Conservation (phyloP, 768 basidiomycete species). For the Roridomyces roridus region DNA sequence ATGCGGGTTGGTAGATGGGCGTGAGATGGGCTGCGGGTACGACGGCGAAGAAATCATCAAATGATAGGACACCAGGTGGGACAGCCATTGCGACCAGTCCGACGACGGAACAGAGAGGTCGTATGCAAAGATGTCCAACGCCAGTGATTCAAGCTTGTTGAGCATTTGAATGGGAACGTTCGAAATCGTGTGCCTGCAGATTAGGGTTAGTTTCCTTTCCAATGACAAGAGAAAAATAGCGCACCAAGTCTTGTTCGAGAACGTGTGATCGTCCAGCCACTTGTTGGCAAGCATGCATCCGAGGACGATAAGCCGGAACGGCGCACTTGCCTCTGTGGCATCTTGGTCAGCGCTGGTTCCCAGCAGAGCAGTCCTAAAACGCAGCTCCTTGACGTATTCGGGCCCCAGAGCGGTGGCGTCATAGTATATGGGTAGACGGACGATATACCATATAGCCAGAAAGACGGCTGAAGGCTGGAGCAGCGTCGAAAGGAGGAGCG, state of each 20-base stretch:
- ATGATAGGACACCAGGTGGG: conserved; percentile 70
- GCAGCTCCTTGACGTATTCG: conserved; percentile 63
- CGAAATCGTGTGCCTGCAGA: conserved; percentile 77
- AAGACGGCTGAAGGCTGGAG: conserved; percentile 83
- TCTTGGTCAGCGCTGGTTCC: conserved; percentile 60
- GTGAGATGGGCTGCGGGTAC: conserved; percentile 77
- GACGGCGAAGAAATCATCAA: conserved; percentile 61
- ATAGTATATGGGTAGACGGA: conserved; percentile 74
- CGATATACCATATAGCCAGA: conserved; percentile 83
- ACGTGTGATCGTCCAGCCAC: conserved; percentile 89
- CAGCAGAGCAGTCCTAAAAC: conserved; percentile 69
- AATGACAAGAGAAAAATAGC: background rate
- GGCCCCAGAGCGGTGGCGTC: conserved; percentile 54
- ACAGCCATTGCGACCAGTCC: conserved; percentile 77
- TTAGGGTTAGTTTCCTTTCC: conserved; percentile 9
- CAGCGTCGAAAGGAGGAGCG: conserved; percentile 77
- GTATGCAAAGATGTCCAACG: conserved; percentile 73
- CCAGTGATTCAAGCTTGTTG: conserved; percentile 74
- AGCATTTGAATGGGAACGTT: conserved; percentile 72
- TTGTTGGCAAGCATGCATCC: conserved; percentile 90
- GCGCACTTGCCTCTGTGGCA: conserved; percentile 60
- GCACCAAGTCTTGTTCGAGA: conserved; percentile 89
- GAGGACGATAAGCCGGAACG: conserved; percentile 77
- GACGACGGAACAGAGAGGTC: conserved; percentile 69
- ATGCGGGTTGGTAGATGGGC: conserved; percentile 76